Percentiles rank a stretch among this genome's conserved stretches.
These are phyloP conservation scores for Calocera cornea DNA, from an alignment of 768 basidiomycete species.

Conservation along the genomic window DNA sequence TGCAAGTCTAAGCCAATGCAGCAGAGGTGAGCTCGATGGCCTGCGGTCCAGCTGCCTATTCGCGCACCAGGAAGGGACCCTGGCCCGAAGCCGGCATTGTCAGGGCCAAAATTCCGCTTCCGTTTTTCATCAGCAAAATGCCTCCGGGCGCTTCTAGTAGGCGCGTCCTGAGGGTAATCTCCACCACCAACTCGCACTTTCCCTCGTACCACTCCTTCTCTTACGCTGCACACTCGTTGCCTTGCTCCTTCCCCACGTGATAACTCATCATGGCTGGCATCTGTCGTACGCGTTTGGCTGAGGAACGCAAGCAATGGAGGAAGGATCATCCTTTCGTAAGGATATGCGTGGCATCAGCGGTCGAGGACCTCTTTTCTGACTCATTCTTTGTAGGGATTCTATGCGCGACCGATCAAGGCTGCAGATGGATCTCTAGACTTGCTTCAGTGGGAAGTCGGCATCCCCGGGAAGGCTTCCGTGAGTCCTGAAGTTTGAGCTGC, in stretches of 20 bases:
- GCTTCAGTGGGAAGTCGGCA: conserved; percentile 97
- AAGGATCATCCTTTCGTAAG: conserved; percentile 97
- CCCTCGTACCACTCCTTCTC: background rate
- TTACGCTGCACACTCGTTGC: background rate
- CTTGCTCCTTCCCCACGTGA: background rate
- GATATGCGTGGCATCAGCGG: conserved; percentile 15
- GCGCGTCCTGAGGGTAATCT: background rate
- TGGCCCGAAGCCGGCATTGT: too few species aligned
- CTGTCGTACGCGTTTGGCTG: conserved; percentile 80
- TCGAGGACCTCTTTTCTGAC: background rate
- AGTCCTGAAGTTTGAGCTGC: conserved; percentile 23
- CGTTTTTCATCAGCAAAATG: background rate
- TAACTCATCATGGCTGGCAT: conserved; percentile 62
- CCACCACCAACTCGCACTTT: background rate
- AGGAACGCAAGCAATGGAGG: conserved; percentile 97
- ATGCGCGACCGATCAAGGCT: conserved; percentile 81
- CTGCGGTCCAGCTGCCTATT: too few species aligned
- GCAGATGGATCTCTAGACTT: conserved; percentile 90
- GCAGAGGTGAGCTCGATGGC: background rate
- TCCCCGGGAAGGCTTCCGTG: conserved; percentile 83
- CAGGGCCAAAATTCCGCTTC: conserved; percentile 3
- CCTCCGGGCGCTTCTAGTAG: background rate
- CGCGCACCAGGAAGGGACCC: too few species aligned
- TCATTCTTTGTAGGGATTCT: conserved; percentile 63
- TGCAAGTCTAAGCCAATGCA: background rate